These are phyloP conservation scores for Colletotrichum endophyticum DNA, from an alignment of 2,329 filamentous ascomycete species.

Conservation along the genomic window DNA sequence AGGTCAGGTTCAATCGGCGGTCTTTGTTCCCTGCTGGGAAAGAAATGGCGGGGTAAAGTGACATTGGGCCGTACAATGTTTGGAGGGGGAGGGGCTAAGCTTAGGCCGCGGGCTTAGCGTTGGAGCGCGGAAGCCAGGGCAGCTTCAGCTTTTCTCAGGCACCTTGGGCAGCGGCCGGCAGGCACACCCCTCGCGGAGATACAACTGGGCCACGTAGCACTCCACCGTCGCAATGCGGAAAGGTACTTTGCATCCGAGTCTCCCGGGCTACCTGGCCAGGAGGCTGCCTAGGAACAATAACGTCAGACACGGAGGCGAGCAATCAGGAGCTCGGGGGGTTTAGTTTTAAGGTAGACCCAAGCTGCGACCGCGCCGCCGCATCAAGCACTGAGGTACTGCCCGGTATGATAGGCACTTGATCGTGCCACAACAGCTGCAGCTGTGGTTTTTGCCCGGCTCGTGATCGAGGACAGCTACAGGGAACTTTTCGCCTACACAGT, in stretches of 20 bases:
- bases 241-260: background rate
- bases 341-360: background rate
- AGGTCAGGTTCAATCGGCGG: background rate
- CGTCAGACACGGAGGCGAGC: background rate
- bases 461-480: background rate
- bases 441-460: background rate
- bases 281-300: background rate
- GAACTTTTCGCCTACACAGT: background rate
- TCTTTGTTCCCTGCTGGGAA: background rate
- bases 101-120: background rate
- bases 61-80: background rate
- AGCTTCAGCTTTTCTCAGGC: background rate
- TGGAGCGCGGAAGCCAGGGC: background rate
- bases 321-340: background rate
- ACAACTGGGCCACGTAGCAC: background rate
- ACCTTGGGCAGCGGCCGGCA: background rate
- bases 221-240: background rate
- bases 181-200: background rate
- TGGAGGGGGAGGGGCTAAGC: background rate
- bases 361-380: background rate
- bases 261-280: background rate
- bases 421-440: background rate
- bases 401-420: background rate
- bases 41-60: slow-evolving; percentile 3
- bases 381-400: background rate